Evolutionary conservation across 148 eudicot species (phyloP), one percentile per base, ranked within the genome.

Genomic region (Chenopodium quinoa): DNA sequence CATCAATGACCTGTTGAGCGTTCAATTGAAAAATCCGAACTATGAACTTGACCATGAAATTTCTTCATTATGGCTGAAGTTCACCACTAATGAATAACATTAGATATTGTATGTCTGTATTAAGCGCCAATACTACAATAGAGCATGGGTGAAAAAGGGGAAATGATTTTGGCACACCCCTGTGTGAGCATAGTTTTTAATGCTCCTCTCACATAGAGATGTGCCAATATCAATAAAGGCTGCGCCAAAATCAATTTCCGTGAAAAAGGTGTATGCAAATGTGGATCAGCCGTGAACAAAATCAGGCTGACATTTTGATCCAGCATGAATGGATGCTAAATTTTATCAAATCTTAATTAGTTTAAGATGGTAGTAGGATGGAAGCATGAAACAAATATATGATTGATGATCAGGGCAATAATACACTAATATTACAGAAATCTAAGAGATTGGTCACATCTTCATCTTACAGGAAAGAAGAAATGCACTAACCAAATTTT

Each of bases 351-450:
- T 56, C 48, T 70, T 79, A 52, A 4, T 67, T 19, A 46, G 64
- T 67, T 69, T 76, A 50, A 13, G 48, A 20, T 74, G 50, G 69
- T 79, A 75, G 58, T 76, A 50, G 3, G 48, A 20, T 74, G 50
- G 69, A 83, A 75, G 23, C 44, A 27, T 37, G 67, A 29, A 23
- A 54, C 27, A 75, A 68, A 58, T 60, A 69, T 60, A 44, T 44
- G 34, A 68, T 17, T 63, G 31, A 75, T 75, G 60, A 68, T 79
- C 11, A 32, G 20, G 64, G 14, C 32, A 29, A 54, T 27, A 27
- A 19, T 44, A 70, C 71, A 75, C 71, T 75, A 34, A 40, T 40
- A 40, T 71, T 80, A 80, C 86, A 80, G 60, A 71, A 73, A 84
- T 58, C 23, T 32, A 22, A 64, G 14, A 25, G 0, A 80, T 13